A percentile compares a stretch with the other conserved stretches of the same genome.
Conservation (phyloP, 2,329 filamentous ascomycete genomes). For the Madurella mycetomatis region DNA sequence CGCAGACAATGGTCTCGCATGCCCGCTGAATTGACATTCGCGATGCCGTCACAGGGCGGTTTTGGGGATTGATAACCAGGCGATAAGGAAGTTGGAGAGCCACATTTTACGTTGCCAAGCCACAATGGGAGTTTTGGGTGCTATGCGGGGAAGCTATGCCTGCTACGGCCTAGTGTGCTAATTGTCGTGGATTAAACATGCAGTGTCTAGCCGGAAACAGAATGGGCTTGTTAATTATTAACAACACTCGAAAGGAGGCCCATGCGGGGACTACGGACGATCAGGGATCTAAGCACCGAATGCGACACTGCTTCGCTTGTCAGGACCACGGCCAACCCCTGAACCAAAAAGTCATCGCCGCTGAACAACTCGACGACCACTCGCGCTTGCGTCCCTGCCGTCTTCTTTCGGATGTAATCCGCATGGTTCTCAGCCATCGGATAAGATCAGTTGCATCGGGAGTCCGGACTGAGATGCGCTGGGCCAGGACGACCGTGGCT, state of each 20-base stretch:
- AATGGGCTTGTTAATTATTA: not conserved
- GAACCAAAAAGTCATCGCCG: conserved; percentile 6
- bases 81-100: conserved; percentile 4
- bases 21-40: not conserved
- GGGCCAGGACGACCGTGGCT: not conserved
- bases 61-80: not conserved
- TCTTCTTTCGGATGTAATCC: not conserved
- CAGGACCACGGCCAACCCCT: conserved; percentile 15
- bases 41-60: not conserved
- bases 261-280: conserved; percentile 7
- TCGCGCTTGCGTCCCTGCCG: not conserved
- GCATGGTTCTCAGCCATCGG: not conserved
- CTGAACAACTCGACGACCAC: not conserved
- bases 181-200: not conserved
- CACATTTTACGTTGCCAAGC: conserved; percentile 1
- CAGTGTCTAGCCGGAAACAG: not conserved
- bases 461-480: conserved; percentile 7
- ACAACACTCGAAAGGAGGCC: not conserved
- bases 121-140: not conserved
- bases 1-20: conserved; percentile 19
- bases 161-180: not conserved
- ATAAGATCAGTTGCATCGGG: not conserved
- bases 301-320: conserved; percentile 14
- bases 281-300: conserved; percentile 12
- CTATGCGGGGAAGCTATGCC: not conserved